Percentiles rank a stretch among this genome's conserved stretches.
Conservation (phyloP, 805 yeast species). For the Candida hungchunana region DNA sequence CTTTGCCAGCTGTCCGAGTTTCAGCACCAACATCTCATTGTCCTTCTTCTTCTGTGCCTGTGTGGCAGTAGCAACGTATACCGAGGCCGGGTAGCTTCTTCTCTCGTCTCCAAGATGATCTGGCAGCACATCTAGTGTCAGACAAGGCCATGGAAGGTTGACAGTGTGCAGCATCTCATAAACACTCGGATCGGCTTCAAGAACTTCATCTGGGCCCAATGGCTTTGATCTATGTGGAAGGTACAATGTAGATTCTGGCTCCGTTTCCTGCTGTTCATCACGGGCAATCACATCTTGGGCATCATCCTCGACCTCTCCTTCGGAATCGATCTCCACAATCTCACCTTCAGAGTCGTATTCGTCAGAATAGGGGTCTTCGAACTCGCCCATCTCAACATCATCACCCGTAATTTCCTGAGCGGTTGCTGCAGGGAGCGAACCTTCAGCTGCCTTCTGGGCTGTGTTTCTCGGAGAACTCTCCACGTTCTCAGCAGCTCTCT, state of each 20-base stretch:
- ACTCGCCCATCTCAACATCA: conserved; percentile 71
- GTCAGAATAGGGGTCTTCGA: conserved; percentile 86
- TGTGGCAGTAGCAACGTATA: conserved; percentile 86
- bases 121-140: conserved; percentile 85
- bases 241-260: conserved; percentile 51
- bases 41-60: conserved; percentile 87
- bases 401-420: conserved; percentile 31
- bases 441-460: conserved; percentile 18
- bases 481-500: conserved; percentile 25
- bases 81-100: conserved; percentile 81
- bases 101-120: conserved; percentile 86
- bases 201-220: conserved; percentile 89
- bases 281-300: conserved; percentile 33
- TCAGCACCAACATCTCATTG: conserved; percentile 82
- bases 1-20: conserved; percentile 74
- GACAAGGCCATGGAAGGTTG: conserved; percentile 94
- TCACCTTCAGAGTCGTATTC: conserved; percentile 92
- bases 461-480: conserved; percentile 20
- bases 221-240: conserved; percentile 88
- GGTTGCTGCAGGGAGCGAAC: conserved; percentile 19
- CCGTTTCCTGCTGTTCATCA: conserved; percentile 34
- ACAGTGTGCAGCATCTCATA: conserved; percentile 96
- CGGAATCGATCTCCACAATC: conserved; percentile 72
- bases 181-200: conserved; percentile 94
- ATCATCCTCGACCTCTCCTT: conserved; percentile 31